Evolutionary conservation across 441 rosid species (phyloP), one percentile per base, ranked within the genome.

Genomic region (Rhodomyrtus psidioides): DNA sequence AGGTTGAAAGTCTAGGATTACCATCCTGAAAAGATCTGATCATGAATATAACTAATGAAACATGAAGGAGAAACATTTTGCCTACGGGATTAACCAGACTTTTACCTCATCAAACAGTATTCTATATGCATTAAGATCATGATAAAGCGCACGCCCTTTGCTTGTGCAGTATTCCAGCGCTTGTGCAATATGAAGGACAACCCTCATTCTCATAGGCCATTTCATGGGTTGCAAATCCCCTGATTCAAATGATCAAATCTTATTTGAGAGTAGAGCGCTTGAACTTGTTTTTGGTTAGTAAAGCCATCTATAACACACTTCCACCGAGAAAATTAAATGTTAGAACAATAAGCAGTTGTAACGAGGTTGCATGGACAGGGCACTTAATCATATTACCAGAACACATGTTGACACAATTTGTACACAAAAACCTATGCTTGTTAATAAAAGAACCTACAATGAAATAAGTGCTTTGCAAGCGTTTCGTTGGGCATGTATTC

Each of bases 141-240:
- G 99, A 90, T 97, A 97, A 44, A 97, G 96, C 10, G 93, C 94
- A 49, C 98, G 94, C 51, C 99, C 98, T 92, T 92, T 95, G 84
- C 89, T 92, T 7, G 94, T 93, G 90, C 98, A 97, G 88, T 95
- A 94, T 56, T 96, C 98, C 84, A 97, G 90, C 84, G 98, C 98
- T 92, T 97, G 94, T 86, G 98, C 98, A 84, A 97, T 94, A 91
- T 96, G 94, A 83, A 96, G 93, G 86, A 93, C 96, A 86, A 95
- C 98, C 93, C 98, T 93, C 86, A 96, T 86, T 83, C 99, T 88
- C 98, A 97, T 97, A 6, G 94, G 95, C 98, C 98, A 97, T 91
- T 96, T 95, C 96, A 97, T 95, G 53, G 99, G 99, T 70, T 94
- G 95, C 83, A 93, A 62, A 87, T 97, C 99, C 98, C 99, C 98